Base-by-base conservation (phyloP, 768 basidiomycete genomes). In the Suillus variegatus region DNA sequence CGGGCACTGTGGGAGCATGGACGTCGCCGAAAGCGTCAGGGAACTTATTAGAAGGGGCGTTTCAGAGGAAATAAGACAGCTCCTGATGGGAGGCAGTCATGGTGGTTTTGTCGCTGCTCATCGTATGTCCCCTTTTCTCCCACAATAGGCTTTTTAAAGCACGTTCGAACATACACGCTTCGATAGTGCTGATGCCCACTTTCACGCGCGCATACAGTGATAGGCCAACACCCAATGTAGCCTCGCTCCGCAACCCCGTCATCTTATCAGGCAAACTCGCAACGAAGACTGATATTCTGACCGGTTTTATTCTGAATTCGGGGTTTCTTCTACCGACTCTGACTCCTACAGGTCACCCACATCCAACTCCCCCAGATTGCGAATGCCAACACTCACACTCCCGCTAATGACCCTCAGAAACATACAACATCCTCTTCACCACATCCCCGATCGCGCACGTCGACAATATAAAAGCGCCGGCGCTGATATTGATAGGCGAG, bases 181-280 rank as follows among this genome's bases (percentile, higher is more conserved):
- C 14, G 40, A 43, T 43, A 13, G 32, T 16, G 8, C 38, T 25
- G 2, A 58, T 14, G 3, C 38, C 12, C 13, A 25, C 25, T 12
- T 51, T 16, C 16, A 18, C 7, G 13, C 25, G 6, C 38, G 36
- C 38, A 22, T 44, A 16, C 52, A 90, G 89, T 92, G 16, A 85
- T 90, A 28, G 87, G 87, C 0, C 85, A 85, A 65, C 82, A 81
- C 68, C 89, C 72, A 83, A 81, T 18, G 89, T 87, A 0, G 86
- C 86, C 0, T 83, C 85, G 25, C 70, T 91, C 55, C 84, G 88
- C 51, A 93, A 92, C 70, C 90, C 91, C 0, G 91, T 92, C 64
- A 87, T 87, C 52, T 86, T 86, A 6, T 80, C 79, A 0, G 87
- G 87, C 12, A 85, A 87, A 55, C 74, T 87, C 36, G 51, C 51